Percentiles rank a stretch among this genome's conserved stretches.
These are phyloP conservation scores for Backusella macrospora DNA, from an alignment of 192 early-diverging fungal genomes.

Conservation along the genomic window DNA sequence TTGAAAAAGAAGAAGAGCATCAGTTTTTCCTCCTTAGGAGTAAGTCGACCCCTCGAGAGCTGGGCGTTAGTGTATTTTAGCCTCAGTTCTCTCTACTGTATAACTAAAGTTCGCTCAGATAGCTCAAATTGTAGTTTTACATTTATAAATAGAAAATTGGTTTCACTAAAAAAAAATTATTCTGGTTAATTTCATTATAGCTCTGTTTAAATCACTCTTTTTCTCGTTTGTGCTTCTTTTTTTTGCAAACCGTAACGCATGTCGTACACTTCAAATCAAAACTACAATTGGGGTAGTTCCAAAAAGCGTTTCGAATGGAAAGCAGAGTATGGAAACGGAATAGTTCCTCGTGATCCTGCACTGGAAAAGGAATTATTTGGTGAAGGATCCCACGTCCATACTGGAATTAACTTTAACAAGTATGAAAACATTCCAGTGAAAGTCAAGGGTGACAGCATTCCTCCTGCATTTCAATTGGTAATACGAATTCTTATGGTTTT, in stretches of 20 bases:
- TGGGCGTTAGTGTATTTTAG: too few species aligned
- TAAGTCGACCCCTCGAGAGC: too few species aligned
- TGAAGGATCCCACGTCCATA: conserved; percentile 57
- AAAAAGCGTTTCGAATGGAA: conserved; percentile 57
- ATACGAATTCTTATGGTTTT: conserved; percentile 16
- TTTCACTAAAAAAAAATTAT: too few species aligned
- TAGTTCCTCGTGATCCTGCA: conserved; percentile 59
- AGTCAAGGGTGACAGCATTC: conserved; percentile 55
- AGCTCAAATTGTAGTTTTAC: too few species aligned
- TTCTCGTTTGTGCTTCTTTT: neutral
- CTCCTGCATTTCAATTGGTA: conserved; percentile 51
- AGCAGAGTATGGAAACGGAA: conserved; percentile 53
- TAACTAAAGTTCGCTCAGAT: too few species aligned
- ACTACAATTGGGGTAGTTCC: conserved; percentile 49
- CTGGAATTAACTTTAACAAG: conserved; percentile 79
- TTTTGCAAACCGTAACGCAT: neutral
- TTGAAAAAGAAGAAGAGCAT: too few species aligned
- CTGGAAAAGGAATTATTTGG: conserved; percentile 69
- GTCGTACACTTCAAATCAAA: neutral
- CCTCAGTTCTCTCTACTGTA: too few species aligned
- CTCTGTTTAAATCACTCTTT: too few species aligned
- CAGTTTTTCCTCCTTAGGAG: too few species aligned
- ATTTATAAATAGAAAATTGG: too few species aligned
- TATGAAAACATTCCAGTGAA: conserved; percentile 72
- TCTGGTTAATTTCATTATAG: too few species aligned